These are phyloP conservation scores for Penicillium decumbens DNA, from an alignment of 2,329 filamentous ascomycete genomes.

Conservation along the genomic window DNA sequence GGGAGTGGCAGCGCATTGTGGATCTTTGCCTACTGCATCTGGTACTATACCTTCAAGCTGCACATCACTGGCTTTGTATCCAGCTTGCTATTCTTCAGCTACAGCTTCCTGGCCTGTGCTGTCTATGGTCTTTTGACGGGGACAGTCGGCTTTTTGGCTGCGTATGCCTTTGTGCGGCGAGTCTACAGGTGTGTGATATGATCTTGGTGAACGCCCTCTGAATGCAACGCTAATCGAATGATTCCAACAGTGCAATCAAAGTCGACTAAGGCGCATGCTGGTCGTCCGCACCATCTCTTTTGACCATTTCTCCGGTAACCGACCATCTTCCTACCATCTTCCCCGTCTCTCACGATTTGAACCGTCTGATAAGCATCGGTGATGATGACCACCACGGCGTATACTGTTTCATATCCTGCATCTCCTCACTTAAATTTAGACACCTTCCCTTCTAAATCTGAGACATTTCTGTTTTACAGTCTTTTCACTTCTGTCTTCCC, in stretches of 20 bases:
- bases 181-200: conserved; percentile 65
- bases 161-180: conserved; percentile 75
- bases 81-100: conserved; percentile 76
- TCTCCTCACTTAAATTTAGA: conserved; percentile 4
- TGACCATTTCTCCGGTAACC: not conserved
- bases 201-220: not conserved
- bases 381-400: conserved; percentile 20
- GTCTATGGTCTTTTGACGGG: conserved; percentile 78
- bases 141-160: conserved; percentile 77
- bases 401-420: conserved; percentile 14
- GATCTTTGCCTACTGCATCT: conserved; percentile 77
- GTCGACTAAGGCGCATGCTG: conserved; percentile 24
- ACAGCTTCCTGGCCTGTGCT: conserved; percentile 74
- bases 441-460: not conserved
- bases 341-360: conserved; percentile 10
- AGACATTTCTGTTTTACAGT: not conserved
- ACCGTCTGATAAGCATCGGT: conserved; percentile 21
- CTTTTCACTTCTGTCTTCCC: not conserved
- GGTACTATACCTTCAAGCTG: conserved; percentile 77
- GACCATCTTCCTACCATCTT: not conserved
- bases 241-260: conserved; percentile 30
- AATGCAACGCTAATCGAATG: not conserved
- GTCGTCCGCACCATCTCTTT: not conserved
- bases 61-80: conserved; percentile 77
- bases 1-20: conserved; percentile 72